Evolutionary conservation across 139 green algal genomes (phyloP).

Genomic region (Volvox reticuliferus): DNA sequence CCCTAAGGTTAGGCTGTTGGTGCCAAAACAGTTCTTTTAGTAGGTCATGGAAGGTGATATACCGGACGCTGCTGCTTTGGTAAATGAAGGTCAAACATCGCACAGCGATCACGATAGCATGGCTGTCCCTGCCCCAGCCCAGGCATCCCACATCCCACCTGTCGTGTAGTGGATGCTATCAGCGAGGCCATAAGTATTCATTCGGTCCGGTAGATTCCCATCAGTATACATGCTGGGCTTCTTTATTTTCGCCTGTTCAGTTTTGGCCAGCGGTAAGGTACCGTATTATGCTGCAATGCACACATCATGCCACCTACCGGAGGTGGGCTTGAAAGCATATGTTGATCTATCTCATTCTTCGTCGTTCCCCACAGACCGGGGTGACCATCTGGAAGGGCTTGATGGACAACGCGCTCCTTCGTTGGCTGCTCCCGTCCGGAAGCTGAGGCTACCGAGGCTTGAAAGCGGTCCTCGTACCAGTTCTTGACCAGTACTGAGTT

Average conservation of each 20-base stretch:
- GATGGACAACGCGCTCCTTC: conserved; percentile 18
- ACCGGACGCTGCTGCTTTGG: too few species aligned
- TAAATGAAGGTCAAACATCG: too few species aligned
- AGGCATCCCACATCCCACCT: neutral
- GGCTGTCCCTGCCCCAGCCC: too few species aligned
- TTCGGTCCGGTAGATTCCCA: conserved; percentile 13
- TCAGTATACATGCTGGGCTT: conserved; percentile 40
- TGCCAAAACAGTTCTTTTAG: too few species aligned
- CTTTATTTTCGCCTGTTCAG: neutral
- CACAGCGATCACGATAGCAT: too few species aligned
- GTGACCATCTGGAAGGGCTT: neutral
- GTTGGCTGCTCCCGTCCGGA: conserved; percentile 5
- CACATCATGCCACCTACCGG: neutral
- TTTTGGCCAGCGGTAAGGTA: neutral
- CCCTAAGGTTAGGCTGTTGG: too few species aligned
- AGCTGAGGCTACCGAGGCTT: neutral
- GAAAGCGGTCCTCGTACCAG: conserved; percentile 43
- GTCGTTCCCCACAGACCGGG: conserved; percentile 27
- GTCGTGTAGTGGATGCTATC: conserved; percentile 17
- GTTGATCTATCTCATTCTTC: conserved; percentile 2
- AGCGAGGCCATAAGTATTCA: conserved; percentile 13
- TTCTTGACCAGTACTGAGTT: conserved; percentile 32
- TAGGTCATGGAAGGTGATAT: too few species aligned
- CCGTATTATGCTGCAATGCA: neutral
- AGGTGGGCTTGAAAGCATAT: neutral